Evolutionary conservation across 2,329 filamentous ascomycete species (phyloP).

Genomic region (Arthroderma uncinatum): DNA sequence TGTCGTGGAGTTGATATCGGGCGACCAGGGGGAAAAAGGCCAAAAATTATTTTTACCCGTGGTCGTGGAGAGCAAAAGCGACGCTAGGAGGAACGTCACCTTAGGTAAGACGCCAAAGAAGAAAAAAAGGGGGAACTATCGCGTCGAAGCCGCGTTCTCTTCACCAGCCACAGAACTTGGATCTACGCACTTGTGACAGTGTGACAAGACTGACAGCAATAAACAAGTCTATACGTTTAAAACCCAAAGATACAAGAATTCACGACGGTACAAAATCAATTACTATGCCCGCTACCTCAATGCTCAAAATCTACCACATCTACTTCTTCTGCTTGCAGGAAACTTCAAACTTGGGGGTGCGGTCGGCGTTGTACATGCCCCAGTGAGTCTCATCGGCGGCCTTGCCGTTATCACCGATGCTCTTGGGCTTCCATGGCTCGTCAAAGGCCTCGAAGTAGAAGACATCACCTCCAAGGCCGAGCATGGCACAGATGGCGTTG

Average conservation of each 20-base stretch:
- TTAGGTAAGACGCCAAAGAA: conserved; percentile 5
- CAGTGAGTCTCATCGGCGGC: conserved; percentile 55
- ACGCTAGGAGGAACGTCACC: conserved; percentile 1
- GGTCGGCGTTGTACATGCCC: conserved; percentile 54
- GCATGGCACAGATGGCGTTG: conserved; percentile 51
- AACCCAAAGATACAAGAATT: background rate
- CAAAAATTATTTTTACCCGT: background rate
- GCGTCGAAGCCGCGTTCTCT: no score
- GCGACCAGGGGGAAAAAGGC: background rate
- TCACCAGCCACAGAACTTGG: no score
- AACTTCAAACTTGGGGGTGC: conserved; percentile 46
- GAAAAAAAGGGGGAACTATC: conserved; percentile 4
- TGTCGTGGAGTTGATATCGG: no score
- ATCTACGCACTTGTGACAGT: no score
- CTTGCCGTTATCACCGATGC: conserved; percentile 51
- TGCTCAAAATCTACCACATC: background rate
- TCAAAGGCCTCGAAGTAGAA: conserved; percentile 68
- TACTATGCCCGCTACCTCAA: no score
- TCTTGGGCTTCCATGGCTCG: conserved; percentile 58
- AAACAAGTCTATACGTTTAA: background rate
- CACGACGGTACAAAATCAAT: no score
- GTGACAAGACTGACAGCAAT: no score
- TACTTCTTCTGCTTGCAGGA: conserved; percentile 29
- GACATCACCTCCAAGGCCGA: conserved; percentile 55
- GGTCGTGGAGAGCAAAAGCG: no score